Evolutionary conservation across 192 early-diverging fungal genomes (phyloP).

Genomic region (Entomortierella lignicola): DNA sequence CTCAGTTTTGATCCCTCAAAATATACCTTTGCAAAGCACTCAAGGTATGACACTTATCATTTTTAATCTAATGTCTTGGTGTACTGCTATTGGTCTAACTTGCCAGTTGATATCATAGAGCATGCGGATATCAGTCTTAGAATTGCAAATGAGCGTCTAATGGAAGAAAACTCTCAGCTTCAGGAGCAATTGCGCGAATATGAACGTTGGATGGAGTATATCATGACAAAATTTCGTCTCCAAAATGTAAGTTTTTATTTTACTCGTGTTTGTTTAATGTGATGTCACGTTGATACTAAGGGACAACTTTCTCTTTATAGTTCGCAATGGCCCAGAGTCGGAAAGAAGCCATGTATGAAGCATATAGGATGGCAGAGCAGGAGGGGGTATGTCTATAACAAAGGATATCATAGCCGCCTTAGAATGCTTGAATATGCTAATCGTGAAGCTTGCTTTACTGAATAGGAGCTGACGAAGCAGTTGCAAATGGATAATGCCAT

Average conservation of each 20-base stretch:
- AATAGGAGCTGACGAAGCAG: slow-evolving; percentile 24
- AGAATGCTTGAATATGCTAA: not conserved
- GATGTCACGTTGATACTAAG: not conserved
- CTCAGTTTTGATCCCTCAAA: not conserved
- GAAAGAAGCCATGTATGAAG: slow-evolving; percentile 52
- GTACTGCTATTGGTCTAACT: not conserved
- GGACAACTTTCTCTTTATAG: not conserved
- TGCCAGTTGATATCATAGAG: slow-evolving; percentile 10
- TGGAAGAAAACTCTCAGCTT: slow-evolving; percentile 46
- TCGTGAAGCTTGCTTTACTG: not conserved
- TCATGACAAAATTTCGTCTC: slow-evolving; percentile 50
- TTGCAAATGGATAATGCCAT: slow-evolving; percentile 38
- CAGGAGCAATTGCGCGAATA: slow-evolving; percentile 50
- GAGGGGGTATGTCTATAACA: slow-evolving; percentile 31
- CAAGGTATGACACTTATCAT: slow-evolving; percentile 3
- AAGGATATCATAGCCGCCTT: not conserved
- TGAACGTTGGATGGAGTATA: slow-evolving; percentile 49
- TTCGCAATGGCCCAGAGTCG: slow-evolving; percentile 52
- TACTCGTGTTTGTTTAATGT: not conserved
- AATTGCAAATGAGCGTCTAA: slow-evolving; percentile 45
- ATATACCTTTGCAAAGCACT: not conserved
- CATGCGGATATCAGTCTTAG: slow-evolving; percentile 37
- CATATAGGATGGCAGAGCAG: slow-evolving; percentile 47
- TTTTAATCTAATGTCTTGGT: not conserved
- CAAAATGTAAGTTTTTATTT: slow-evolving; percentile 36